Evolutionary conservation across 2,329 filamentous ascomycete genomes (phyloP), one percentile per base, ranked within the genome.

Genomic region (Neocatenulostroma microsporum): DNA sequence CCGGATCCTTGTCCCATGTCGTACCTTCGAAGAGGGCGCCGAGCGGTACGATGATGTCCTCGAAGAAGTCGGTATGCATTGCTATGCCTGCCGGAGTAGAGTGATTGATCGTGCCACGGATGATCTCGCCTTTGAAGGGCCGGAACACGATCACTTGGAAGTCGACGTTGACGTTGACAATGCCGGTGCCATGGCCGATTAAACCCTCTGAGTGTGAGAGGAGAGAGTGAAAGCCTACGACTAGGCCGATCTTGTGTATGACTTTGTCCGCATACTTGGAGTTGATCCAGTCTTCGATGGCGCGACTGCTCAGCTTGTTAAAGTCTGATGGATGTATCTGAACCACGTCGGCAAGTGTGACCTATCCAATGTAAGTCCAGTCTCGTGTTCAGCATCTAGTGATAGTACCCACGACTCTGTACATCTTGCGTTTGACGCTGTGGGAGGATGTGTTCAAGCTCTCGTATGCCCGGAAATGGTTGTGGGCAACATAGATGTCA

Each of bases 231-330:
- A 98, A 77, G 57, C 84, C 89, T 50, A 98, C 82, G 56, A 87
- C 95, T 3, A 98, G 78, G 9, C 91, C 91, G 41, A 96, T 80
- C 56, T 91, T 91, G 58, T 94, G 89, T 44, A 98, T 86, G 15
- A 87, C 83, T 64, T 89, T 91, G 66, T 98, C 95, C 41, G 89
- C 80, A 62, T 95, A 98, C 65, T 98, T 98, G 46, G 80, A 74
- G 60, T 98, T 96, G 66, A 98, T 91, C 54, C 91, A 91, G 66
- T 98, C 88, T 63, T 95, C 87, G 46, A 98, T 85, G 1, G 87
- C 86, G 45, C 87, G 75, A 21, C 78, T 74, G 55, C 84, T 93
- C 42, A 78, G 72, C 62, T 91, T 91, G 43, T 79, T 74, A 57
- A 96, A 94, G 58, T 95, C 84, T 54, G 85, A 76, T 2, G 91